Evolutionary conservation across 1,139 yeast species (phyloP).

Genomic region (Suhomyces ambrosiae): DNA sequence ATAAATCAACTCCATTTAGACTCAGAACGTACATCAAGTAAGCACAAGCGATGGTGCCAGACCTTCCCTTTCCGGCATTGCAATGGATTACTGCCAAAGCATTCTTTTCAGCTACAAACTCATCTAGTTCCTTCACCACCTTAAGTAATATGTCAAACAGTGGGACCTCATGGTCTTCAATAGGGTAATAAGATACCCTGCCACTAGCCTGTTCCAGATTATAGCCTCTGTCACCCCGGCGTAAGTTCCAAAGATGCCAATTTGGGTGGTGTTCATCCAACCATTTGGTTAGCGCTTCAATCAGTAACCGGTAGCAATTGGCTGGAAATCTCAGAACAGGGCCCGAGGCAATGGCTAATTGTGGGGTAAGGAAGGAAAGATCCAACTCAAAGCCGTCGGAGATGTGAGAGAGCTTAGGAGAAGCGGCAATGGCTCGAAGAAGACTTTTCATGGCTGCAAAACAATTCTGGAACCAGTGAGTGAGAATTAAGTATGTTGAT

Average conservation of each 20-base stretch:
- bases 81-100: slow-evolving; percentile 77
- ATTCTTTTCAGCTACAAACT: slow-evolving; percentile 31
- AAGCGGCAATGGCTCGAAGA: slow-evolving; percentile 24
- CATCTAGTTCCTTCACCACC: slow-evolving; percentile 48
- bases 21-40: slow-evolving; percentile 51
- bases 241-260: slow-evolving; percentile 78
- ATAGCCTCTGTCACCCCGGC: slow-evolving; percentile 48
- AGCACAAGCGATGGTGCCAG: slow-evolving; percentile 77
- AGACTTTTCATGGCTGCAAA: slow-evolving; percentile 13
- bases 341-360: slow-evolving; percentile 70
- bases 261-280: slow-evolving; percentile 51
- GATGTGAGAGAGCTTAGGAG: slow-evolving; percentile 32
- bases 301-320: slow-evolving; percentile 56
- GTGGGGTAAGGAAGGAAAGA: slow-evolving; percentile 62
- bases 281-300: slow-evolving; percentile 52
- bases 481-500: too few relatives aligned
- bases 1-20: slow-evolving; percentile 19
- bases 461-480: neutral
- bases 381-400: slow-evolving; percentile 43
- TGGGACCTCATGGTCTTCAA: slow-evolving; percentile 82
- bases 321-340: slow-evolving; percentile 56
- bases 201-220: slow-evolving; percentile 38
- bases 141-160: slow-evolving; percentile 53
- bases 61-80: slow-evolving; percentile 88
- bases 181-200: slow-evolving; percentile 48